Percentiles rank a stretch among this genome's conserved stretches.
Evolutionary conservation across 345 rosid genomes (phyloP).

Genomic region (Mercurialis annua): DNA sequence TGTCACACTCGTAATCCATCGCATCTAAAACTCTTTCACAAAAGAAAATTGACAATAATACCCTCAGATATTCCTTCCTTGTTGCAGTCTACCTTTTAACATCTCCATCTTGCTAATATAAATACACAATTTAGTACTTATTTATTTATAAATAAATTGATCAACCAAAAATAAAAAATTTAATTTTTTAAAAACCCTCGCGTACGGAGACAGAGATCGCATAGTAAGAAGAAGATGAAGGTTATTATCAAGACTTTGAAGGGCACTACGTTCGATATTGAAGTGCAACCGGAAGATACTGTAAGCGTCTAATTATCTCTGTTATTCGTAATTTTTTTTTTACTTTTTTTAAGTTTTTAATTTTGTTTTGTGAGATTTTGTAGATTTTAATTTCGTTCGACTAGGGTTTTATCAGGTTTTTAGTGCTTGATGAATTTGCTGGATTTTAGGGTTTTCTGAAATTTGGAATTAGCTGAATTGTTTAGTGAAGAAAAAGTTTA

Average conservation of each 20-base stretch:
- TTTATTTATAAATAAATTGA: too few species aligned
- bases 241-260: conserved; percentile 70
- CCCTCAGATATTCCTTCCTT: conserved; percentile 18
- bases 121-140: neutral
- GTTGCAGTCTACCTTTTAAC: neutral
- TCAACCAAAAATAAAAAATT: too few species aligned
- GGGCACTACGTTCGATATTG: conserved; percentile 64
- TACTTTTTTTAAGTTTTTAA: too few species aligned
- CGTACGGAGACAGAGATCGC: conserved; percentile 22
- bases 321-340: neutral
- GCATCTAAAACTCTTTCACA: too few species aligned
- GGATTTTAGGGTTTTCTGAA: too few species aligned
- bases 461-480: too few species aligned
- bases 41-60: neutral
- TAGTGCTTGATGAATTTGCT: neutral
- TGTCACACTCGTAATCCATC: too few species aligned
- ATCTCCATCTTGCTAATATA: neutral
- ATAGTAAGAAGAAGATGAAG: conserved; percentile 47
- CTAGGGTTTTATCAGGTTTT: neutral
- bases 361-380: too few species aligned
- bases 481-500: too few species aligned
- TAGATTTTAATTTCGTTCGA: too few species aligned
- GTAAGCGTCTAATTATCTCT: conserved; percentile 23
- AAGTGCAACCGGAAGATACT: conserved; percentile 59
- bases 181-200: too few species aligned